Percentiles rank a stretch among this genome's conserved stretches.
These are phyloP conservation scores for Spiromastix sp. DNA, from an alignment of 2,329 filamentous ascomycete species.

Conservation along the genomic window DNA sequence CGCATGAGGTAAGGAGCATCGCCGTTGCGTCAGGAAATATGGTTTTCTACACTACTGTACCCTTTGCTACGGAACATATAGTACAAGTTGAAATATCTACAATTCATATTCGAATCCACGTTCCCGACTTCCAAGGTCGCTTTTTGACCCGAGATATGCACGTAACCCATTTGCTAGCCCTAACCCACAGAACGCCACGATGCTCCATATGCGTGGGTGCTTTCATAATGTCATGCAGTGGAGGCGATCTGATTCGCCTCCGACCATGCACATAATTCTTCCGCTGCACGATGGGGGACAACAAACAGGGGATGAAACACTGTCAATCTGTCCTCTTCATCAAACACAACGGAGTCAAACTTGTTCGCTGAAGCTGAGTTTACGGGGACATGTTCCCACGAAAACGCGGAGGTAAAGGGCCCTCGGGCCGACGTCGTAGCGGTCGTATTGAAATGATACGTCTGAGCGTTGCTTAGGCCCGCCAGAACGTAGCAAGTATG, in stretches of 20 bases:
- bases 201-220: too few species aligned
- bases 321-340: constrained; percentile 58
- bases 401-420: constrained; percentile 27
- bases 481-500: constrained; percentile 88
- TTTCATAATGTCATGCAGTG: not conserved
- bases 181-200: too few species aligned
- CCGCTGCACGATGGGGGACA: constrained; percentile 61
- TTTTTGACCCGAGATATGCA: too few species aligned
- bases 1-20: too few species aligned
- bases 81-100: too few species aligned
- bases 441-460: constrained; percentile 28
- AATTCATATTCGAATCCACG: too few species aligned
- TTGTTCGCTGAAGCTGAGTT: constrained; percentile 38
- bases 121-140: too few species aligned
- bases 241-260: constrained; percentile 35
- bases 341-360: constrained; percentile 45
- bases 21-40: too few species aligned
- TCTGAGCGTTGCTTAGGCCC: constrained; percentile 72
- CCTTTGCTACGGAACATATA: too few species aligned
- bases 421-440: constrained; percentile 7
- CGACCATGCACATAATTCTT: constrained; percentile 57
- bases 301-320: constrained; percentile 77
- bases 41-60: too few species aligned
- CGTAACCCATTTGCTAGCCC: too few species aligned
- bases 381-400: constrained; percentile 30